phyloP scores from a whole-genome alignment of 352 stramenopile species.

The Globisporangium apiculatum region DNA sequence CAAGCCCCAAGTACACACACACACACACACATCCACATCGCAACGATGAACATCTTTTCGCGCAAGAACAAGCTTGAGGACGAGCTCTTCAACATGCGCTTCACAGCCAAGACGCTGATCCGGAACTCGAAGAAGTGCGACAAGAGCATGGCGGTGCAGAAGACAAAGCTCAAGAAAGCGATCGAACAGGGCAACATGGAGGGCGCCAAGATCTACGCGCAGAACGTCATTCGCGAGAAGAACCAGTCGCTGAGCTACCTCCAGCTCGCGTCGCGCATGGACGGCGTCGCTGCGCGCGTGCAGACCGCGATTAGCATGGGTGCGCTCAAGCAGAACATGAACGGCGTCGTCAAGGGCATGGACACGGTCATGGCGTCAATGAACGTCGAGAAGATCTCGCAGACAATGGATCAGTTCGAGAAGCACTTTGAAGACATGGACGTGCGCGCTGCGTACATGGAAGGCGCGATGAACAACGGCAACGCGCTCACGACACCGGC shows the following conservation, averaged over 20 bases:
- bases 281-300: slow-evolving; percentile 93
- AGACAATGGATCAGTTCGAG: slow-evolving; percentile 98
- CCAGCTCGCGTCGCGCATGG: slow-evolving; percentile 92
- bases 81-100: slow-evolving; percentile 89
- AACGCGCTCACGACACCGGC: slow-evolving; percentile 94
- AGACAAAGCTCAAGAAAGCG: slow-evolving; percentile 96
- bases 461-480: slow-evolving; percentile 95
- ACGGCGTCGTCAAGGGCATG: slow-evolving; percentile 95
- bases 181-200: slow-evolving; percentile 96
- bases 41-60: slow-evolving; percentile 75
- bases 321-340: slow-evolving; percentile 94
- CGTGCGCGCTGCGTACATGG: slow-evolving; percentile 97
- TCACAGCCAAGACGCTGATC: slow-evolving; percentile 86
- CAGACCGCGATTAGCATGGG: slow-evolving; percentile 96
- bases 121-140: slow-evolving; percentile 96
- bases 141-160: slow-evolving; percentile 94
- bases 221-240: slow-evolving; percentile 84
- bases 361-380: slow-evolving; percentile 94
- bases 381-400: slow-evolving; percentile 96
- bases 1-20: background rate
- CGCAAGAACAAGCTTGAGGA: slow-evolving; percentile 82
- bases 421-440: slow-evolving; percentile 99
- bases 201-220: slow-evolving; percentile 96
- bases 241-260: slow-evolving; percentile 94
- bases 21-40: background rate